Base-by-base conservation (phyloP, 306 rosid genomes). In the Dalbergia oliveri region DNA sequence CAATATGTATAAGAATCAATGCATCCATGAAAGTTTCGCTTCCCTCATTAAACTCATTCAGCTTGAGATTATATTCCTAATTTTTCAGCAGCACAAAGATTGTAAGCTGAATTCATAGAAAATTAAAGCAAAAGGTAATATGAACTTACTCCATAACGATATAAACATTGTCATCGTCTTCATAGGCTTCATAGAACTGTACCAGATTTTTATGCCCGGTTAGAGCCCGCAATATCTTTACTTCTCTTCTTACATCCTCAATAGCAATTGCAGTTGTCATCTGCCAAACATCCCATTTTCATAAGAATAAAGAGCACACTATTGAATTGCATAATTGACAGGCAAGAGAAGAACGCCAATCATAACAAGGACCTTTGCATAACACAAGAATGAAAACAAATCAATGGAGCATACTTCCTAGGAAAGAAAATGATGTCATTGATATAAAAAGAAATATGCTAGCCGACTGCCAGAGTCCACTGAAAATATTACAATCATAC, bases 231-330 rank as follows among this genome's bases (percentile, higher is more conserved):
- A 94, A 82, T 80, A 94, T 94, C 88, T 90, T 91, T 64, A 94
- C 98, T 86, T 94, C 98, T 81, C 98, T 91, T 75, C 92, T 84
- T 16, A 90, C 95, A 83, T 94, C 98, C 78, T 94, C 97, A 13
- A 94, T 82, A 2, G 97, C 91, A 85, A 94, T 91, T 11, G 92
- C 88, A 37, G 98, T 94, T 34, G 97, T 88, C 98, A 94, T 90
- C 98, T 94, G 91, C 81, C 73, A 84, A 83, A 58, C 77, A 79
- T 82, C 18, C 77, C 45, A 66, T 26, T 61, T 59, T 50, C 56
- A 83, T 86, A 39, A 82, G 89, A 80, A 72, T 63, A 71, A 71
- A 72, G 34, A 39, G 7, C 60, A 83, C 60, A 35, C 16, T 61
- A 71, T 37, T 73, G 54, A 61, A 66, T 78, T 26, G 19, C 62